These are phyloP conservation scores for Lactarius sanguifluus DNA, from an alignment of 768 basidiomycete species.

Conservation along the genomic window DNA sequence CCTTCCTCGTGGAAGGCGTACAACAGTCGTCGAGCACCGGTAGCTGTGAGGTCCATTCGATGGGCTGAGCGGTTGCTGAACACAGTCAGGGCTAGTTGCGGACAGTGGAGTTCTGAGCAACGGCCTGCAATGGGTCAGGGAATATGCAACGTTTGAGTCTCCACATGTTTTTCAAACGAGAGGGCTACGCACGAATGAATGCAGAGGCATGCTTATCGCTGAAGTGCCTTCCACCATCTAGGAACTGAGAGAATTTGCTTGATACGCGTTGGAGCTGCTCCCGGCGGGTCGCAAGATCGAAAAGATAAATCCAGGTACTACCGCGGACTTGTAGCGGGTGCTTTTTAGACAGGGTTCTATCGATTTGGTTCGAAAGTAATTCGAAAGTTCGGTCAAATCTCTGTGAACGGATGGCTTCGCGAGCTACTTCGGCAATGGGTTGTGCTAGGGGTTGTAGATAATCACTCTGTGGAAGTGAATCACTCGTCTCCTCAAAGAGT, in stretches of 20 bases:
- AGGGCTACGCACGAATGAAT: constrained; percentile 25
- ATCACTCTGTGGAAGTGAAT: not conserved
- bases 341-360: constrained; percentile 1
- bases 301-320: constrained; percentile 27
- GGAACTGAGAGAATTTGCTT: constrained; percentile 22
- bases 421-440: not conserved
- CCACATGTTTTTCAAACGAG: not conserved
- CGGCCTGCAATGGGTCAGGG: constrained; percentile 46
- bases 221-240: constrained; percentile 21
- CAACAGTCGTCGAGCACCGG: constrained; percentile 55
- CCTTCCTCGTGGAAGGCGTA: constrained; percentile 51
- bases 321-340: constrained; percentile 21
- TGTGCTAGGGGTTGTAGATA: not conserved
- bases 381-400: constrained; percentile 20
- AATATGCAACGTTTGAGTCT: too few species aligned
- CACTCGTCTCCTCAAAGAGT: not conserved
- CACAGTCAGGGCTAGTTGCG: constrained; percentile 56
- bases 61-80: constrained; percentile 65
- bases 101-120: constrained; percentile 56
- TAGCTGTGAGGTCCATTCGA: constrained; percentile 48
- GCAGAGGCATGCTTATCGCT: constrained; percentile 16
- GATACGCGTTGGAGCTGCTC: constrained; percentile 23
- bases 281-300: constrained; percentile 24
- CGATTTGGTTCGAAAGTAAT: constrained; percentile 20
- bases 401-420: constrained; percentile 2